phyloP scores from a whole-genome alignment of 352 stramenopile genomes.

The Pythium volutum region DNA sequence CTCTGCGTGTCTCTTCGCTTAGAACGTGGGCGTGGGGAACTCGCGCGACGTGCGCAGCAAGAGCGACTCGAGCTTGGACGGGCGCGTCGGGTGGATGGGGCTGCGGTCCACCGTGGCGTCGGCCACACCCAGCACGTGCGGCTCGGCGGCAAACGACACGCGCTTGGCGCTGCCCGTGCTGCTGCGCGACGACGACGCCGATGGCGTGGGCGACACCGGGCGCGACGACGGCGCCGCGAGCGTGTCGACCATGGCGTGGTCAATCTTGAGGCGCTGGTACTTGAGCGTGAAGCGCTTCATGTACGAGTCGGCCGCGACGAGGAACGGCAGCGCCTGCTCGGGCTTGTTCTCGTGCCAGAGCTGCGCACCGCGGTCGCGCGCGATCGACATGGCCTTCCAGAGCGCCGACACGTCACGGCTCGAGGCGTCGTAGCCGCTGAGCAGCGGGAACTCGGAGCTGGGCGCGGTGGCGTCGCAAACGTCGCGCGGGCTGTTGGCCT shows the following conservation, averaged over 20 bases:
- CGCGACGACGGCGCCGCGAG: conserved; percentile 15
- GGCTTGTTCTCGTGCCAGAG: conserved; percentile 87
- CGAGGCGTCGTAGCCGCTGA: conserved; percentile 59
- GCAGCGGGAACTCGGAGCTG: conserved; percentile 49
- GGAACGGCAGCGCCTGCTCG: conserved; percentile 74
- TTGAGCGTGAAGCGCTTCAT: conserved; percentile 89
- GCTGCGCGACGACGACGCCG: not conserved
- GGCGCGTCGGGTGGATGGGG: conserved; percentile 69
- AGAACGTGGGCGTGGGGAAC: conserved; percentile 76
- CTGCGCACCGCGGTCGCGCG: conserved; percentile 70
- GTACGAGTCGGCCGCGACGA: conserved; percentile 81
- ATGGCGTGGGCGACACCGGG: conserved; percentile 3
- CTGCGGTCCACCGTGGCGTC: conserved; percentile 73
- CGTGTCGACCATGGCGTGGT: conserved; percentile 78
- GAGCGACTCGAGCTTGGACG: conserved; percentile 80
- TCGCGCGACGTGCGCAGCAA: conserved; percentile 78
- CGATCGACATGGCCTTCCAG: conserved; percentile 82
- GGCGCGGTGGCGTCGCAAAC: conserved; percentile 21
- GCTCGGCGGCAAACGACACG: conserved; percentile 66
- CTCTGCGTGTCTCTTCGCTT: conserved; percentile 15
- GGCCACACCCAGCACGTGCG: conserved; percentile 62
- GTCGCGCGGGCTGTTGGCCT: conserved; percentile 33
- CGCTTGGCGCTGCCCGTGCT: conserved; percentile 24
- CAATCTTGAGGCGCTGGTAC: conserved; percentile 82
- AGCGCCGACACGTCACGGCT: conserved; percentile 72